phyloP scores from a whole-genome alignment of 1,284 basidiomycete genomes.

The Papiliotrema nemorosa region DNA sequence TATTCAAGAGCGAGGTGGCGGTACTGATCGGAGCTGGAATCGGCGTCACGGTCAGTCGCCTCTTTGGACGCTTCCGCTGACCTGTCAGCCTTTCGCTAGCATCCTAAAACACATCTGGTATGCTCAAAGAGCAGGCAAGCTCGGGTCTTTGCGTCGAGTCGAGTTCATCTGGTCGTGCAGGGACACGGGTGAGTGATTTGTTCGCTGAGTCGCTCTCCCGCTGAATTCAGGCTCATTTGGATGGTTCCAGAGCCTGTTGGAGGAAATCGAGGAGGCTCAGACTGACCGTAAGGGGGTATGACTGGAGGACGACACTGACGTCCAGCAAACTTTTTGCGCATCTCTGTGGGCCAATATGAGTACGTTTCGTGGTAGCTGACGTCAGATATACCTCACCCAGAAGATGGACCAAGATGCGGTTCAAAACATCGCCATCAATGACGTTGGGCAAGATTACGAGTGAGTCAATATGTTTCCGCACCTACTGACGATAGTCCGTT shows the following conservation, averaged over 20 bases:
- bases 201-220: neutral
- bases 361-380: neutral
- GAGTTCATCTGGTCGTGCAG: slow-evolving; percentile 90
- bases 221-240: slow-evolving; percentile 63
- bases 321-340: slow-evolving; percentile 77
- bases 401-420: slow-evolving; percentile 79
- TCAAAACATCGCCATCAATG: slow-evolving; percentile 82
- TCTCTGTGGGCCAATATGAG: slow-evolving; percentile 45
- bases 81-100: slow-evolving; percentile 79
- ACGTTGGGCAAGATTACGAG: slow-evolving; percentile 32
- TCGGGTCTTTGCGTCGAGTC: slow-evolving; percentile 73
- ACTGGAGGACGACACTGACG: slow-evolving; percentile 6
- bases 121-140: slow-evolving; percentile 67
- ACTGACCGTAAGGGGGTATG: slow-evolving; percentile 62
- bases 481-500: slow-evolving; percentile 62
- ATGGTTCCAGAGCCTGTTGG: slow-evolving; percentile 83
- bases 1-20: slow-evolving; percentile 78
- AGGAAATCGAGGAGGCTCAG: slow-evolving; percentile 78
- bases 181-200: slow-evolving; percentile 59
- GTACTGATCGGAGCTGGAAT: slow-evolving; percentile 85
- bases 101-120: slow-evolving; percentile 93
- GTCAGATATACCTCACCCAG: slow-evolving; percentile 82
- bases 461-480: slow-evolving; percentile 6
- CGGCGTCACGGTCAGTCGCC: slow-evolving; percentile 51
- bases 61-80: slow-evolving; percentile 7